These are phyloP conservation scores for Pseudomassariella vexata DNA, from an alignment of 2,329 filamentous ascomycete species.

Conservation along the genomic window DNA sequence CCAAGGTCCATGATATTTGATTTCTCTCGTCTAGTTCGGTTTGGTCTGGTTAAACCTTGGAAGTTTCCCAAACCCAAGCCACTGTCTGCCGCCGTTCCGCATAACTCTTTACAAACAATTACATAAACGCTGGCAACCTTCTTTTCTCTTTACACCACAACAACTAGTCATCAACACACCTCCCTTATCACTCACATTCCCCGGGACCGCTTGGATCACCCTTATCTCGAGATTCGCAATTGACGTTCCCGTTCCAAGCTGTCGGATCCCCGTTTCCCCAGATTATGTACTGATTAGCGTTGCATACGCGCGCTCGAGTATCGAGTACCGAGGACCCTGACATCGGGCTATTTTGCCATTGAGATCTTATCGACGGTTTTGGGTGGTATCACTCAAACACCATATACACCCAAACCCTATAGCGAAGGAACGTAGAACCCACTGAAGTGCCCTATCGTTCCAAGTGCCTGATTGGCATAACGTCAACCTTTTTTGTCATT, in stretches of 20 bases:
- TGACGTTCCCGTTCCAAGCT: conserved; percentile 26
- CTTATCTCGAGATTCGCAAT: conserved; percentile 25
- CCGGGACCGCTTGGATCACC: conserved; percentile 27
- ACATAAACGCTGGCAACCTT: conserved; percentile 8
- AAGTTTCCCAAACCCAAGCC: conserved; percentile 3
- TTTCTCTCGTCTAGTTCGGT: background rate
- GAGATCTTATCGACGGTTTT: background rate
- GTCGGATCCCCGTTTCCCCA: conserved; percentile 32
- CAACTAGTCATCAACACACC: conserved; percentile 16
- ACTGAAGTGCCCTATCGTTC: background rate
- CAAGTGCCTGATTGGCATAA: conserved; percentile 5
- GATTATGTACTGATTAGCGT: conserved; percentile 38
- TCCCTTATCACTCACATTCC: conserved; percentile 19
- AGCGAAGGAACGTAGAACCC: conserved; percentile 6
- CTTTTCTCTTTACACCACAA: conserved; percentile 25
- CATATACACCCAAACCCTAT: conserved; percentile 5
- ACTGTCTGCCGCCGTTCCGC: conserved; percentile 2
- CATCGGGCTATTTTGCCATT: background rate
- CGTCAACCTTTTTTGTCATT: conserved; percentile 1
- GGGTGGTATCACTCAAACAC: conserved; percentile 9
- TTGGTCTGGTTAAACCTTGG: background rate
- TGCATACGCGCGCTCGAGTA: conserved; percentile 24
- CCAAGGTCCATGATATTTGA: background rate
- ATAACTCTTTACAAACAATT: conserved; percentile 10
- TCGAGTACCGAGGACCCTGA: conserved; percentile 4